These are phyloP conservation scores for Murraya paniculata DNA, from an alignment of 345 rosid species.

Conservation along the genomic window DNA sequence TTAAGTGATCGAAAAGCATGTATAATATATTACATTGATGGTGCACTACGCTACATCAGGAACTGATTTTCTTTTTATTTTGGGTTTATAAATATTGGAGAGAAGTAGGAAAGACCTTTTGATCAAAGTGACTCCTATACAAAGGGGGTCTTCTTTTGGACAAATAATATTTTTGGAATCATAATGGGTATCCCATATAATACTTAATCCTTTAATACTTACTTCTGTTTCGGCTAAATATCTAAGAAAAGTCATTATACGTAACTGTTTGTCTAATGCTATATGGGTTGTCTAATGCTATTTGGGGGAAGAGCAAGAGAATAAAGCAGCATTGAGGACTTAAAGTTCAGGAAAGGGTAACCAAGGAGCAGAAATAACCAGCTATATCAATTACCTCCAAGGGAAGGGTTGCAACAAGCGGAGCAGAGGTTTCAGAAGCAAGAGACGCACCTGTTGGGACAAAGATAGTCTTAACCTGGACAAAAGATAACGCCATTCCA, in stretches of 20 bases:
- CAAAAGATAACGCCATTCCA: slow-evolving; percentile 5
- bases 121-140: too few relatives aligned
- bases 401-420: slow-evolving; percentile 91
- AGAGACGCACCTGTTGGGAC: slow-evolving; percentile 66
- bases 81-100: neutral
- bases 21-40: neutral
- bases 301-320: neutral
- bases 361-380: slow-evolving; percentile 1
- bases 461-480: slow-evolving; percentile 80
- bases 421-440: slow-evolving; percentile 72
- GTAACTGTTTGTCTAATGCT: too few relatives aligned
- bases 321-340: neutral
- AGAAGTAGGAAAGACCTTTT: too few relatives aligned
- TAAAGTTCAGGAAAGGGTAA: neutral
- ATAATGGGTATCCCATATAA: too few relatives aligned
- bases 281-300: too few relatives aligned
- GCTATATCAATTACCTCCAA: slow-evolving; percentile 59
- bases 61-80: neutral
- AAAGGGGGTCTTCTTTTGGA: too few relatives aligned
- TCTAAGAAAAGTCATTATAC: too few relatives aligned
- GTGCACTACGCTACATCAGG: neutral
- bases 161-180: too few relatives aligned
- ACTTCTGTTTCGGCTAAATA: too few relatives aligned
- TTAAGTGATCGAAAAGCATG: neutral
- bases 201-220: too few relatives aligned